Evolutionary conservation across 148 eudicot species (phyloP), one percentile per base, ranked within the genome.

Genomic region (Chenopodium berlandieri): DNA sequence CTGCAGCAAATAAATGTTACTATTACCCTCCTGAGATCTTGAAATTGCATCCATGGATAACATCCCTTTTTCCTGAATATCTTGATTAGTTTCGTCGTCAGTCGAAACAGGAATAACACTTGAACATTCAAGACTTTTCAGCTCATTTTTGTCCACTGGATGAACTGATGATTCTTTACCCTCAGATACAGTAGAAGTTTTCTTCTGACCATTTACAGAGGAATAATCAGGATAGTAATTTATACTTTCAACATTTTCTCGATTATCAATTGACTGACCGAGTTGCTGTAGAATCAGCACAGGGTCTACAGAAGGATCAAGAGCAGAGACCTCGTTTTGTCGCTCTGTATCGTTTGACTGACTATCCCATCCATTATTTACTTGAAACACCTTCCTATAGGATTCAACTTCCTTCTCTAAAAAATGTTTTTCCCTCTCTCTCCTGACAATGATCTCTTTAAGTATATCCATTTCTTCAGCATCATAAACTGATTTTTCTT

Each of bases 381-480:
- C 94, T 54, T 60, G 76, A 78, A 85, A 44, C 90, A 91, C 81
- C 71, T 86, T 87, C 84, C 90, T 86, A 76, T 89, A 96, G 23
- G 86, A 86, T 88, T 96, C 98, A 83, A 92, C 89, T 89, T 94
- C 98, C 79, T 90, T 92, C 85, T 92, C 98, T 77, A 96, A 78
- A 81, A 91, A 87, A 85, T 84, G 97, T 69, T 89, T 91, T 82
- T 94, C 99, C 78, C 84, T 77, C 86, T 96, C 98, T 85, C 94
- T 89, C 81, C 94, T 86, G 73, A 96, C 75, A 22, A 96, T 80
- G 73, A 96, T 94, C 87, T 94, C 99, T 85, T 92, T 90, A 73
- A 92, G 92, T 82, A 96, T 87, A 81, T 89, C 82, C 99, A 94
- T 96, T 88, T 96, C 98, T 84, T 94, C 99, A 47, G 89, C 92